Evolutionary conservation across 163 green algal species (phyloP).

Genomic region (Volvox carteri): DNA sequence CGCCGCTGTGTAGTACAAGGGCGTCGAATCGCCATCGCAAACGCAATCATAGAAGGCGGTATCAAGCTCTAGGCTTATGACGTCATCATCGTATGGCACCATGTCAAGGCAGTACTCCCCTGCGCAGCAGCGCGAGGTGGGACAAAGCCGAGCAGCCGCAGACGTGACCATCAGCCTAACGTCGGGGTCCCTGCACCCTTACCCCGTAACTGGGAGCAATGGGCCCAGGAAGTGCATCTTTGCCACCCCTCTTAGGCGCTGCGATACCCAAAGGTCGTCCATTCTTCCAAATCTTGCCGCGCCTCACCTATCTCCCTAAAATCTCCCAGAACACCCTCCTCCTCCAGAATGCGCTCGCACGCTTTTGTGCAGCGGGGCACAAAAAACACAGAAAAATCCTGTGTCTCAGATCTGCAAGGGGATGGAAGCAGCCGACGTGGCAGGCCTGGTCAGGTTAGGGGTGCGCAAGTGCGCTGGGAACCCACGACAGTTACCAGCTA

Average conservation of each 20-base stretch:
- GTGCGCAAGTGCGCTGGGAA: too few species aligned
- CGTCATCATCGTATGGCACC: constrained; percentile 87
- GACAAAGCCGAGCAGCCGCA: too few species aligned
- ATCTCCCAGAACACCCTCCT: constrained; percentile 86
- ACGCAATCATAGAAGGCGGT: constrained; percentile 62
- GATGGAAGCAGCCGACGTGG: too few species aligned
- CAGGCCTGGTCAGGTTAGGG: too few species aligned
- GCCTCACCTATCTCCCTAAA: constrained; percentile 59
- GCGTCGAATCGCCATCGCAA: constrained; percentile 81
- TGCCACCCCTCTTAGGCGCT: too few species aligned
- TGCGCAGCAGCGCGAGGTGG: constrained; percentile 3
- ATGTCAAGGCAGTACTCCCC: constrained; percentile 81
- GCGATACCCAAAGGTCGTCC: too few species aligned
- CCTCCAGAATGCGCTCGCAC: constrained; percentile 82
- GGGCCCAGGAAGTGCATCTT: too few species aligned
- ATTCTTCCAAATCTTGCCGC: too few species aligned
- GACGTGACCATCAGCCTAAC: too few species aligned
- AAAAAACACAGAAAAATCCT: constrained; percentile 67
- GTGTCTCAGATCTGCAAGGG: constrained; percentile 13
- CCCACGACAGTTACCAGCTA: too few species aligned
- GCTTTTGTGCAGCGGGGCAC: constrained; percentile 73
- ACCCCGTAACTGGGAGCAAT: too few species aligned
- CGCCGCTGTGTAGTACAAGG: constrained; percentile 79
- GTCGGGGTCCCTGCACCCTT: too few species aligned
- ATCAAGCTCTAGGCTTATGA: constrained; percentile 91